These are phyloP conservation scores for Nematocida major DNA, from an alignment of 371 early-diverging fungal species.

Conservation along the genomic window DNA sequence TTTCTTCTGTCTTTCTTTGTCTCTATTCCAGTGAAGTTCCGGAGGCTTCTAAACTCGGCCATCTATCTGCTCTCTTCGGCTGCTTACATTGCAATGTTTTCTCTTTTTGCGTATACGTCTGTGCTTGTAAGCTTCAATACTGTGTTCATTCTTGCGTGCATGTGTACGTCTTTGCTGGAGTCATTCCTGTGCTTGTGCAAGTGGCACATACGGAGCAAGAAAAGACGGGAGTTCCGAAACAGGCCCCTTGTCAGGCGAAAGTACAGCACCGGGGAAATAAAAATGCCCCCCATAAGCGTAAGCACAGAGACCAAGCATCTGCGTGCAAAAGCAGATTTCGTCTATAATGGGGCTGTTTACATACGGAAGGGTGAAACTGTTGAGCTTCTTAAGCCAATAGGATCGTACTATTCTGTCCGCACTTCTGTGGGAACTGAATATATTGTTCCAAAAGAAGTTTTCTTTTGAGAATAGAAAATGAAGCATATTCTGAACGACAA, in stretches of 20 bases:
- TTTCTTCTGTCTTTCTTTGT: slow-evolving; percentile 34
- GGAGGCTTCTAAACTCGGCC: slow-evolving; percentile 9
- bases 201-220: slow-evolving; percentile 11
- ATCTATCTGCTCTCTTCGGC: background rate
- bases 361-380: slow-evolving; percentile 49
- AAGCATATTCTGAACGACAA: background rate
- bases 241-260: slow-evolving; percentile 32
- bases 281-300: slow-evolving; percentile 25
- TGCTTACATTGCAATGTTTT: background rate
- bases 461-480: slow-evolving; percentile 18
- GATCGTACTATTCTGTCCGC: slow-evolving; percentile 48
- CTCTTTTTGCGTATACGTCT: background rate
- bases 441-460: slow-evolving; percentile 46
- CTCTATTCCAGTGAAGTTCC: background rate
- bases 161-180: background rate
- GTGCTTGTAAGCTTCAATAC: background rate
- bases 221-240: slow-evolving; percentile 24
- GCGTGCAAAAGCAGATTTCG: slow-evolving; percentile 32
- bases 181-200: background rate
- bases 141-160: background rate
- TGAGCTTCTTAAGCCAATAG: slow-evolving; percentile 31
- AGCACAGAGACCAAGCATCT: slow-evolving; percentile 42
- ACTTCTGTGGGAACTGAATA: slow-evolving; percentile 42
- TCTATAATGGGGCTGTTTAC: slow-evolving; percentile 32
- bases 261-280: slow-evolving; percentile 23